Evolutionary conservation across 2,329 filamentous ascomycete species (phyloP), one percentile per base, ranked within the genome.

Genomic region (Aureobasidium sp.): DNA sequence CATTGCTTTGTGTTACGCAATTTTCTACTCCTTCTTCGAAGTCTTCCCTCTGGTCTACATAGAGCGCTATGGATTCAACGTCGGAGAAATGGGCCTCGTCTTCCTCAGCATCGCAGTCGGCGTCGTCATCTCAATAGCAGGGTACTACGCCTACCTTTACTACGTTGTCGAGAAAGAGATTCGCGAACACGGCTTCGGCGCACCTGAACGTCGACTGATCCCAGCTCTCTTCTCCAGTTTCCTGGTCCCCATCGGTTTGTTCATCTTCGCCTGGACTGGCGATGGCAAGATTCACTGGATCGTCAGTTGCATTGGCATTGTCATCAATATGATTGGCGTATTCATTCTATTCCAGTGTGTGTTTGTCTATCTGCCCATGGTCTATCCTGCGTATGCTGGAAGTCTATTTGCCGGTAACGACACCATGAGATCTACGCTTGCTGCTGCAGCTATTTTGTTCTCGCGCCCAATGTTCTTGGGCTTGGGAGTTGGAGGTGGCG

Each of bases 81-180:
- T 86, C 3, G 88, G 88, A 38, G 74, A 88, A 69, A 78, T 87
- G 68, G 88, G 88, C 36, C 82, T 91, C 13, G 84, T 89, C 51
- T 91, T 91, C 79, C 78, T 88, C 56, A 87, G 84, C 69, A 82
- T 91, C 71, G 78, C 89, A 31, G 82, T 90, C n/a, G 81, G 86
- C 13, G 88, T 85, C 71, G 66, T 87, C 9, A 72, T 90, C 65
- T 87, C 84, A 45, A 78, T 87, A 45, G 61, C 55, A 16, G 56
- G 58, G 38, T 76, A 73, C 67, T 71, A 70, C 67, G 29, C 66
- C 20, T 74, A 71, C 63, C 40, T 72, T 58, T 69, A 69, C 64
- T 70, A 64, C 45, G 55, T 71, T 36, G 67, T 70, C 25, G 71
- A 71, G 53, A 73, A 71, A 7, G 68, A 71, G 36, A 72, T 74